phyloP scores from a whole-genome alignment of 108 stramenopile species.

The Parmales sp. region DNA sequence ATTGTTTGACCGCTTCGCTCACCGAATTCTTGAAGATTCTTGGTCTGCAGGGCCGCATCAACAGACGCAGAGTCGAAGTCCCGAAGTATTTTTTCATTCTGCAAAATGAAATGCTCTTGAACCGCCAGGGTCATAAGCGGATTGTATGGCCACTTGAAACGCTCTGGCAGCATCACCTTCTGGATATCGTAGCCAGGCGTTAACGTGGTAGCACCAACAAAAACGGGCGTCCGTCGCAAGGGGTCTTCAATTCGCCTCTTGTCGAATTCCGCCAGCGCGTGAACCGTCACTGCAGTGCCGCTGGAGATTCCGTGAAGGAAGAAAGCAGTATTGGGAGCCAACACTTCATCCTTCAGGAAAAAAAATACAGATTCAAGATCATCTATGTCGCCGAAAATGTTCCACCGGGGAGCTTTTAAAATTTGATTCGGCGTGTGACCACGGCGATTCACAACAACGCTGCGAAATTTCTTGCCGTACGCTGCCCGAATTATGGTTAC shows the following conservation, averaged over 20 bases:
- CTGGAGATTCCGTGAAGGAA: conserved; percentile 40
- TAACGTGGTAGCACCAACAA: conserved; percentile 30
- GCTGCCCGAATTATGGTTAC: conserved; percentile 34
- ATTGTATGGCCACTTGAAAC: conserved; percentile 40
- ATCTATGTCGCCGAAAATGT: conserved; percentile 47
- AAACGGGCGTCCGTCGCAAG: conserved; percentile 20
- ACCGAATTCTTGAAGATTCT: conserved; percentile 34
- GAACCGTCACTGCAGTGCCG: conserved; percentile 32
- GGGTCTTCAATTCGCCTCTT: conserved; percentile 19
- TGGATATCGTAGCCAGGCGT: conserved; percentile 41
- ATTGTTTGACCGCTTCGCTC: no score
- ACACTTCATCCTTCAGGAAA: conserved; percentile 26
- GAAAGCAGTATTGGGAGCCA: conserved; percentile 28
- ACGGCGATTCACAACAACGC: conserved; percentile 38
- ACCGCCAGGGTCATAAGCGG: conserved; percentile 27
- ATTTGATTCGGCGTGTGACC: conserved; percentile 27
- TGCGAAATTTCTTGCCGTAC: conserved; percentile 33
- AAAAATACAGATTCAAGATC: conserved; percentile 45
- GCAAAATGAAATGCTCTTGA: conserved; percentile 34
- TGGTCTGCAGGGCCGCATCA: conserved; percentile 19
- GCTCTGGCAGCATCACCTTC: conserved; percentile 24
- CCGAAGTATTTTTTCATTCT: conserved; percentile 34
- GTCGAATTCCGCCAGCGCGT: conserved; percentile 35
- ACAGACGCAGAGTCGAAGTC: conserved; percentile 23
- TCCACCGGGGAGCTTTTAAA: conserved; percentile 34